Base-by-base conservation (phyloP, 1,139 yeast genomes). In the Suhomyces wounanorum region DNA sequence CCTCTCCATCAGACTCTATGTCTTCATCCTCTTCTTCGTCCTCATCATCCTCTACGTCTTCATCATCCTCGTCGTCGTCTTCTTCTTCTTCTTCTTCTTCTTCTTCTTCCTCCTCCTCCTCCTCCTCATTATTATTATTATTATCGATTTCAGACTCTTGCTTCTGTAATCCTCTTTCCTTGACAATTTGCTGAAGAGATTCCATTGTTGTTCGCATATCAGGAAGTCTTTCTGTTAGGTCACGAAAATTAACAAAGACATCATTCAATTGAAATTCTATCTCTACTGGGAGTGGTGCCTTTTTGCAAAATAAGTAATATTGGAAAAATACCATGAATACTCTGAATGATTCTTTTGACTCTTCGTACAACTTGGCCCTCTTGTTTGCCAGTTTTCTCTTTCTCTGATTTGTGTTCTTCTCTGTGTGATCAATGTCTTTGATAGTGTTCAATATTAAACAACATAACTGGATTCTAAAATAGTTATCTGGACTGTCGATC, bases 221-320 rank as follows among this genome's bases (percentile, higher is more conserved):
- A 1, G 54, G 60, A n/a, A 79, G 72, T 48, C 82, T 66, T 38
- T 63, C 65, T 53, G 79, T 68, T 21, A 56, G 45, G 31, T 57
- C 51, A 26, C 40, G 42, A 40, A 59, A 64, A 44, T 65, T 63
- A 1, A 65, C 67, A 55, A 79, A 79, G 33, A 79, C 70, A 45
- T 75, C 79, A 31, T 65, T 66, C n/a, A 88, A 61, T 44, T 73
- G 77, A 58, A 83, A 84, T 48, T 80, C 80, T 4, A 82, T 69
- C 44, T 89, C 96, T 57, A 79, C 72, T 0, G 96, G 92, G 33
- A 89, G 51, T 1, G 89, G 89, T 44, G 72, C 77, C 8, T 67
- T 67, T 61, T 91, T 91, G 45, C 88, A 80, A 63, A 77, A 81
- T n/a, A 82, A 67, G 61, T 89, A 91, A 63, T 82, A 90, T 60